Base-by-base conservation (phyloP, 495 filamentous ascomycete species). In the Mycothermus thermophilus region DNA sequence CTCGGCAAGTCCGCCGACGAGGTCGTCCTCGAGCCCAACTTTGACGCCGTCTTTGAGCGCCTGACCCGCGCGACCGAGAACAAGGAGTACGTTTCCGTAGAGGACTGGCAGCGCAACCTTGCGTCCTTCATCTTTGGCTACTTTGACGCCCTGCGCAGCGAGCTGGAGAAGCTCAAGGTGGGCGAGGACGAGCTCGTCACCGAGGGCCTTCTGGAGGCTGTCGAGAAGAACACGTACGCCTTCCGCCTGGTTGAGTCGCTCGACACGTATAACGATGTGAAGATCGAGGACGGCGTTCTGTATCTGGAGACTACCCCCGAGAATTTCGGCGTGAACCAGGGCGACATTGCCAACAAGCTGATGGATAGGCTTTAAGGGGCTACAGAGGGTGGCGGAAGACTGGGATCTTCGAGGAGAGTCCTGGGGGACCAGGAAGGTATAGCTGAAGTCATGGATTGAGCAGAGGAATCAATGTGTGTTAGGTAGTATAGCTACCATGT, bases 231-330 rank as follows among this genome's bases (percentile, higher is more conserved):
- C 15, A 54, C 61, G 40, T 44, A 64, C 7, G 54, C 42, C 16
- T 53, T 70, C 32, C 57, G 63, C 32, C 37, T 67, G 16, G 62
- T 70, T 5, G 66, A 67, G 21, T 56, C 55, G 43, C 55, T 70
- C 29, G 41, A 35, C 10, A 50, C 55, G 21, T 68, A 66, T 38
- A 53, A 53, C 46, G 60, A 67, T 49, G 40, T 43, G 16, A 50
- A 58, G 1, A 35, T 68, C 13, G 58, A 63, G 28, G 63, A 58
- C 10, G 64, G 59, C 3, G 47, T 57, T 10, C 47, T 59, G 19
- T 62, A 57, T 30, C n/a, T 64, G n/a, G 57, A 68, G 58, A 20
- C 19, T 23, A 42, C 19, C 13, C 25, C 42, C 0, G 49, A 22
- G n/a, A 32, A 17, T 2, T 57, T 43, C 22, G 51, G 48, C 1